These are phyloP conservation scores for Boletus edulis DNA, from an alignment of 768 basidiomycete species.

Conservation along the genomic window DNA sequence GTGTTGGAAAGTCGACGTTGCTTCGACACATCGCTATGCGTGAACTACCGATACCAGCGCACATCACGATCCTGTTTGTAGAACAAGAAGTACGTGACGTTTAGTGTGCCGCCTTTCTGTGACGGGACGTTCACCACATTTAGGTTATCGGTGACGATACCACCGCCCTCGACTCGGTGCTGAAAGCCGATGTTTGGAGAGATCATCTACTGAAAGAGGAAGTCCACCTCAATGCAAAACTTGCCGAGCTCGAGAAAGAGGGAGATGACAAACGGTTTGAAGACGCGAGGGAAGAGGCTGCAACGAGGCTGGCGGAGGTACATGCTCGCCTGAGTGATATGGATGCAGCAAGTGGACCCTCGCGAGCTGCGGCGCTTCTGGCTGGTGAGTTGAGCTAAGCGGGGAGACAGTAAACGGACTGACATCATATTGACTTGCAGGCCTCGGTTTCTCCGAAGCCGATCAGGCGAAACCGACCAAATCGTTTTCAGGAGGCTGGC, in stretches of 20 bases:
- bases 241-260: constrained; percentile 69
- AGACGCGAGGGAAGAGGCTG: constrained; percentile 83
- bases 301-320: constrained; percentile 80
- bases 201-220: constrained; percentile 91
- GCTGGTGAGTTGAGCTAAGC: constrained; percentile 53
- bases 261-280: constrained; percentile 79
- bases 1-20: constrained; percentile 96
- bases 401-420: not conserved
- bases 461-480: constrained; percentile 84
- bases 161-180: constrained; percentile 84
- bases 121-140: not conserved
- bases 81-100: constrained; percentile 80
- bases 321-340: constrained; percentile 93
- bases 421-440: constrained; percentile 34
- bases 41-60: constrained; percentile 89
- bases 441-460: constrained; percentile 86
- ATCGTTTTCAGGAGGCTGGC: constrained; percentile 96
- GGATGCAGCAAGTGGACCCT: constrained; percentile 98
- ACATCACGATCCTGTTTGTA: constrained; percentile 97
- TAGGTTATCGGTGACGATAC: constrained; percentile 95
- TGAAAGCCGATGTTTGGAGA: constrained; percentile 99
- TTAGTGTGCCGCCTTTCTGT: not conserved
- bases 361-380: constrained; percentile 83
- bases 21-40: constrained; percentile 92
- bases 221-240: constrained; percentile 63